A percentile compares a stretch with the other conserved stretches of the same genome.
phyloP scores from a whole-genome alignment of 805 yeast species.

The Zygosaccharomyces gambellarensis region DNA sequence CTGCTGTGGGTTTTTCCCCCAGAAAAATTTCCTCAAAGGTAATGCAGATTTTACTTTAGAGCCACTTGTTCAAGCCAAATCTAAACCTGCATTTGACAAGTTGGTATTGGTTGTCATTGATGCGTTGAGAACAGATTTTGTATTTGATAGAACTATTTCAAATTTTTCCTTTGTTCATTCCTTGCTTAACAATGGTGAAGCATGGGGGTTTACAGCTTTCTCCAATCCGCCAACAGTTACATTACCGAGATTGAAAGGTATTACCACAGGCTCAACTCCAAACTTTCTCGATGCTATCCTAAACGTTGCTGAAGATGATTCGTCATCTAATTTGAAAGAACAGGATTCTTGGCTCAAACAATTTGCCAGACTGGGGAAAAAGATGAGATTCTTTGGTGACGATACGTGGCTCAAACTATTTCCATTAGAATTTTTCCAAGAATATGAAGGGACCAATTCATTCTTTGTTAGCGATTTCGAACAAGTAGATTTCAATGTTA shows the following conservation, averaged over 20 bases:
- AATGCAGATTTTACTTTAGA: slow-evolving; percentile 38
- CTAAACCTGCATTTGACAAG: slow-evolving; percentile 48
- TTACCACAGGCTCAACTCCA: slow-evolving; percentile 93
- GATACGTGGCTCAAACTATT: slow-evolving; percentile 96
- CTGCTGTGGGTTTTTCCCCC: slow-evolving; percentile 84
- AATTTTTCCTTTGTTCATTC: slow-evolving; percentile 63
- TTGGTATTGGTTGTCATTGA: slow-evolving; percentile 83
- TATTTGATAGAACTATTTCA: slow-evolving; percentile 58
- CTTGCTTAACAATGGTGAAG: slow-evolving; percentile 60
- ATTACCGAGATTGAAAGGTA: slow-evolving; percentile 85
- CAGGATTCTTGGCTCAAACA: slow-evolving; percentile 90
- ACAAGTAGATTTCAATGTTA: slow-evolving; percentile 89
- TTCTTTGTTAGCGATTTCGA: slow-evolving; percentile 94
- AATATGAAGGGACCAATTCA: slow-evolving; percentile 82
- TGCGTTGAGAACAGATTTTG: slow-evolving; percentile 86
- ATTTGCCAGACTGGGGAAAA: slow-evolving; percentile 36
- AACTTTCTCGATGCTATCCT: slow-evolving; percentile 90
- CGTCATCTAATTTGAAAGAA: slow-evolving; percentile 55
- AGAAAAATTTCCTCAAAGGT: slow-evolving; percentile 74
- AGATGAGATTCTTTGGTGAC: slow-evolving; percentile 86
- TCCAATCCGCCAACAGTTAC: slow-evolving; percentile 97
- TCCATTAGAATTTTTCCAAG: slow-evolving; percentile 56
- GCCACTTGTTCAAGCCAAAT: slow-evolving; percentile 28
- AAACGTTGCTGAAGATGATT: slow-evolving; percentile 87
- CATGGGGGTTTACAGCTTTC: slow-evolving; percentile 84